phyloP scores from a whole-genome alignment of 371 early-diverging fungal species.

The Syncephalis plumigaleata region DNA sequence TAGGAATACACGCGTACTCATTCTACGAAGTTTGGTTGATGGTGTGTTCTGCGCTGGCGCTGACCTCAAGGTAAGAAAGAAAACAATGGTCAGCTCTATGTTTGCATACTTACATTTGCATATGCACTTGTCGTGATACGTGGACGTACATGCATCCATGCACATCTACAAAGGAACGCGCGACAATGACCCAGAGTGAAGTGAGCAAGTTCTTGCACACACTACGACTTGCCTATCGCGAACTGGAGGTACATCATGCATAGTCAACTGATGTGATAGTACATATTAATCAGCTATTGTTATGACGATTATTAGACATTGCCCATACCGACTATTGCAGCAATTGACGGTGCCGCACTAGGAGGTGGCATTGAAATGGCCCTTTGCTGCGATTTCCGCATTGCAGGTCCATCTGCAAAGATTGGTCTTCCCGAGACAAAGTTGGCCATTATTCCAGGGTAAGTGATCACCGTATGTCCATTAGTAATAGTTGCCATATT shows the following conservation, averaged over 20 bases:
- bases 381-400: slow-evolving; percentile 78
- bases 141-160: slow-evolving; percentile 2
- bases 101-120: too few species aligned
- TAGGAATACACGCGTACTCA: slow-evolving; percentile 56
- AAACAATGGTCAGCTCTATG: background rate
- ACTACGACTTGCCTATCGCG: slow-evolving; percentile 59
- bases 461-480: slow-evolving; percentile 11
- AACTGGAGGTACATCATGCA: slow-evolving; percentile 77
- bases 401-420: slow-evolving; percentile 57
- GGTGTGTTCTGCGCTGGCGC: slow-evolving; percentile 93
- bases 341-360: slow-evolving; percentile 86
- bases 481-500: too few species aligned
- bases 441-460: slow-evolving; percentile 95
- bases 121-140: background rate
- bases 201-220: slow-evolving; percentile 69
- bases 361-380: slow-evolving; percentile 94
- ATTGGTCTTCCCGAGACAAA: slow-evolving; percentile 87
- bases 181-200: slow-evolving; percentile 62
- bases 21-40: slow-evolving; percentile 63
- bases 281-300: background rate
- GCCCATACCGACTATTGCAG: slow-evolving; percentile 88
- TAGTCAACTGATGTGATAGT: background rate
- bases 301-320: too few species aligned
- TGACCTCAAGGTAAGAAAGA: slow-evolving; percentile 64
- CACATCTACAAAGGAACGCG: too few species aligned